Conservation (phyloP, 1,284 basidiomycete species). For the Porodaedalea pini region DNA sequence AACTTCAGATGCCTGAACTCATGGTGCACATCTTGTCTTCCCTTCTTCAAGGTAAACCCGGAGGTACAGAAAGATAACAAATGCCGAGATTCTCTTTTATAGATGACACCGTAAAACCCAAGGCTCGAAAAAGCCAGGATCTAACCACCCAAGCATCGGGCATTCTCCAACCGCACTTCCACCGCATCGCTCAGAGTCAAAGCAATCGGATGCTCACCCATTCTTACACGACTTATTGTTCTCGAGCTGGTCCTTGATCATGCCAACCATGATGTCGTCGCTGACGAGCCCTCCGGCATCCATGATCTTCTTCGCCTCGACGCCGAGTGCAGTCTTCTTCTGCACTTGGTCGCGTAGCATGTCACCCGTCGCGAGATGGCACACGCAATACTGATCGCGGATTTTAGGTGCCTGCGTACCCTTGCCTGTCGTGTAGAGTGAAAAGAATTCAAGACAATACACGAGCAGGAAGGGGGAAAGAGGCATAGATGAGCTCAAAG, state of each 20-base stretch:
- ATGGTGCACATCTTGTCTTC: background rate
- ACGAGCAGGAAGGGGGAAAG: background rate
- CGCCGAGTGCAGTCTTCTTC: conserved; percentile 83
- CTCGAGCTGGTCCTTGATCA: conserved; percentile 96
- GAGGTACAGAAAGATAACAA: too few species aligned
- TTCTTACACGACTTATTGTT: conserved; percentile 91
- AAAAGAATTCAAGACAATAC: conserved; percentile 1
- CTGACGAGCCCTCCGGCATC: conserved; percentile 90
- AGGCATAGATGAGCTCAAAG: background rate
- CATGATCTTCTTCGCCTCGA: conserved; percentile 97
- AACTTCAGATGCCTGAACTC: background rate
- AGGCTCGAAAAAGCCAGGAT: too few species aligned
- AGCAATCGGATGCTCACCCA: conserved; percentile 61
- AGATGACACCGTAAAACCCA: too few species aligned
- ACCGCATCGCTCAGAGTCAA: conserved; percentile 18
- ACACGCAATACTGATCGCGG: conserved; percentile 90
- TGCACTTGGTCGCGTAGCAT: conserved; percentile 95
- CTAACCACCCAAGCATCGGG: background rate
- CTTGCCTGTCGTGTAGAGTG: conserved; percentile 61
- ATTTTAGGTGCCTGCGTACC: conserved; percentile 97
- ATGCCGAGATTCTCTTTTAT: too few species aligned
- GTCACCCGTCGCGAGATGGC: conserved; percentile 97
- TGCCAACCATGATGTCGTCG: conserved; percentile 96
- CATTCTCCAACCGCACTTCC: background rate
- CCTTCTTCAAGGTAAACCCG: background rate